Base-by-base conservation (phyloP, 1,284 basidiomycete species). In the Puccinia polysora region DNA sequence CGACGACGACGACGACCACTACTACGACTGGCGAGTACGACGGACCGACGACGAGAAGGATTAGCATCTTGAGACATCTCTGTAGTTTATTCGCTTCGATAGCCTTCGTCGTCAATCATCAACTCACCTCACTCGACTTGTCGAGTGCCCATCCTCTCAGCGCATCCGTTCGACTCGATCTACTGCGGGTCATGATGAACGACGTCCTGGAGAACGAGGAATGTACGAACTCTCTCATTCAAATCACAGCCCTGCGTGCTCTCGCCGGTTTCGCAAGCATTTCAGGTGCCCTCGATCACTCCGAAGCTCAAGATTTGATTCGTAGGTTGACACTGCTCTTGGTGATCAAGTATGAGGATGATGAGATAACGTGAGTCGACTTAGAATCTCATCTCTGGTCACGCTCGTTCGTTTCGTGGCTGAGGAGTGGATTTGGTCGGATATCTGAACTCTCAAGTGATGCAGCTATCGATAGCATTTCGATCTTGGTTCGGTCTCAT, bases 391-490 rank as follows among this genome's bases (percentile, higher is more conserved):
- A n/a, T n/a, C 38, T 32, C 14, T n/a, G n/a, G n/a, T 18, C 23
- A 23, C 25, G 49, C 7, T 52, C 4, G 6, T 25, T 47, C n/a
- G 15, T 49, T 43, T 28, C 40, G 4, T 20, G 15, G 28, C 15
- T 53, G 23, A 49, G 20, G 28, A 49, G 49, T 23, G 12, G 52
- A n/a, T 40, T 30, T 12, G 30, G 14, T 30, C 28, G 53, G 47
- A 15, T 50, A n/a, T 40, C 40, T 2, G 34, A 60, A 70, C 28
- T 74, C 73, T n/a, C 59, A 78, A 91, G 91, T 75, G 84, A 87
- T 59, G 83, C 84, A 10, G 85, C 87, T 2, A 81, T 96, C 32
- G 83, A 85, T 40, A 84, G 91, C 0, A 81, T 97, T 18, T 84
- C 85, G 15, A 84, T 83, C 1, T 86, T 96, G 49, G 85, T 89